These are phyloP conservation scores for Jacaranda mimosifolia DNA, from an alignment of 257 asterid species.

Conservation along the genomic window DNA sequence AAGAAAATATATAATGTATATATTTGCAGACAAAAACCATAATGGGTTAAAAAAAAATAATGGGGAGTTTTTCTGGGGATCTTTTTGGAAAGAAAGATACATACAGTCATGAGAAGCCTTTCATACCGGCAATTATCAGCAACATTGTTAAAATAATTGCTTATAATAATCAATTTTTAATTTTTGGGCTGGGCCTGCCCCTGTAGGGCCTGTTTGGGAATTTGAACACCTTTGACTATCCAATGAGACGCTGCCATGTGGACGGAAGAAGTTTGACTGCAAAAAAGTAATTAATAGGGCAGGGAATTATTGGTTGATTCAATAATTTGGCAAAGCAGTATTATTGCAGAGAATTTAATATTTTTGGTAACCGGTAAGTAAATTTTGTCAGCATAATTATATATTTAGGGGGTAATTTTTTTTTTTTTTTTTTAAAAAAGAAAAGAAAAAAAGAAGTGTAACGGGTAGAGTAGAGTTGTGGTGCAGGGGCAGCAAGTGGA, in stretches of 20 bases:
- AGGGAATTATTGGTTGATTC: slow-evolving; percentile 29
- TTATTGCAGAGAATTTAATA: slow-evolving; percentile 30
- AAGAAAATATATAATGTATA: neutral
- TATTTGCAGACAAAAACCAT: slow-evolving; percentile 9
- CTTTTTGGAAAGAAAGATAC: slow-evolving; percentile 28
- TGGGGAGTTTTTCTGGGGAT: slow-evolving; percentile 22
- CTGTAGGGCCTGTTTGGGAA: slow-evolving; percentile 32
- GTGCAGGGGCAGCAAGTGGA: neutral
- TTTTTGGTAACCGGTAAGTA: slow-evolving; percentile 22
- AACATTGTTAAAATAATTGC: neutral
- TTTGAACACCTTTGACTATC: slow-evolving; percentile 43
- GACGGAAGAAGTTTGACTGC: slow-evolving; percentile 27
- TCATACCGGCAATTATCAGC: slow-evolving; percentile 17
- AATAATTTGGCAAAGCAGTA: slow-evolving; percentile 26
- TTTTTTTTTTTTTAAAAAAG: too few species aligned
- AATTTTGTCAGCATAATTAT: neutral
- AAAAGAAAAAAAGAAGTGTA: neutral
- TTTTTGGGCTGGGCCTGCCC: slow-evolving; percentile 4
- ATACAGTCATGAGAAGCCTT: neutral
- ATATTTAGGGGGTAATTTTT: neutral
- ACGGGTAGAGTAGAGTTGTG: slow-evolving; percentile 9
- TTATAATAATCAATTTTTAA: neutral
- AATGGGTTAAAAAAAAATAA: slow-evolving; percentile 19
- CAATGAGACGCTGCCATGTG: slow-evolving; percentile 40
- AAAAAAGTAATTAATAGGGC: slow-evolving; percentile 23